phyloP scores from a whole-genome alignment of 495 filamentous ascomycete species.

The Talaromyces ruber region DNA sequence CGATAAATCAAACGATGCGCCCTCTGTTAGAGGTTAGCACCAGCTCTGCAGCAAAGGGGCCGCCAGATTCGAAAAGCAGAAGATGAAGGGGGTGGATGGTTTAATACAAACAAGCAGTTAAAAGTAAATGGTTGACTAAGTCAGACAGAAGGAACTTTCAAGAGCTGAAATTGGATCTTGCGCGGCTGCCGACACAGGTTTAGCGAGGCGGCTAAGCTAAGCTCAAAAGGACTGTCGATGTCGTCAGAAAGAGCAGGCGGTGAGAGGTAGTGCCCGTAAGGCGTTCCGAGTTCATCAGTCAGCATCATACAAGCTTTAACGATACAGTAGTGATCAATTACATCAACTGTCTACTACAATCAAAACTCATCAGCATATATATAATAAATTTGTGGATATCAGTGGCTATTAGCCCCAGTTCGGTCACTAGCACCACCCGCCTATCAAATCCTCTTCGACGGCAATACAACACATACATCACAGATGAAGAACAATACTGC shows the following conservation, averaged over 20 bases:
- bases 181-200: background rate
- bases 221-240: background rate
- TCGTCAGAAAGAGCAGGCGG: background rate
- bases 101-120: conserved; percentile 2
- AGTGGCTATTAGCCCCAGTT: background rate
- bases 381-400: too few species aligned
- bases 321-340: background rate
- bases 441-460: background rate
- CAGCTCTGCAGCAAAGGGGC: conserved; percentile 30
- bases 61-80: conserved; percentile 34
- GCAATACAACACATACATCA: background rate
- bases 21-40: conserved; percentile 35
- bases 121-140: background rate
- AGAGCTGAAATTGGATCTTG: conserved; percentile 7
- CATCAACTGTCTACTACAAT: background rate
- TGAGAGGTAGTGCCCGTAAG: background rate
- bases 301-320: background rate
- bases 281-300: background rate
- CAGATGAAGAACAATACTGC: conserved; percentile 35
- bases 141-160: conserved; percentile 15
- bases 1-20: conserved; percentile 20
- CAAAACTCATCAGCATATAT: too few species aligned
- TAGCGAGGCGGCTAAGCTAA: conserved; percentile 6
- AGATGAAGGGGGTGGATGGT: conserved; percentile 14
- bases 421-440: background rate